Percentiles rank a stretch among this genome's conserved stretches.
phyloP scores from a whole-genome alignment of 352 stramenopile species.

The Globisporangium paddicum region DNA sequence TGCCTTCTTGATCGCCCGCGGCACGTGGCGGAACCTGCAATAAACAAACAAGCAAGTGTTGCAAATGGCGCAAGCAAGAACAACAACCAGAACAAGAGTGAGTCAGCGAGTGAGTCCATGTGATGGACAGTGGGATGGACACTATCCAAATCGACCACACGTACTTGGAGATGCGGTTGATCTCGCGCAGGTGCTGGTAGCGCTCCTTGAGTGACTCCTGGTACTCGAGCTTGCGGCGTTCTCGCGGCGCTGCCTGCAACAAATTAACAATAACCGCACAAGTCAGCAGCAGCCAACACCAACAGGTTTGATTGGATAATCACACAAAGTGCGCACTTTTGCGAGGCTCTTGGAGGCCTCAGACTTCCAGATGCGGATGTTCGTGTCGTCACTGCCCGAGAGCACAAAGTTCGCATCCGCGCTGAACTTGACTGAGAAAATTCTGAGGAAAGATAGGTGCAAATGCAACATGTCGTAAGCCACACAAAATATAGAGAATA shows the following conservation, averaged over 20 bases:
- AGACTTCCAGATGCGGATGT: conserved; percentile 99
- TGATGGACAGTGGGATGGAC: conserved; percentile 1
- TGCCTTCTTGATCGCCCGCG: conserved; percentile 98
- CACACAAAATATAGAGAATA: neutral
- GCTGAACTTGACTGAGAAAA: conserved; percentile 86
- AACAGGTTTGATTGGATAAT: too few species aligned
- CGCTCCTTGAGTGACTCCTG: conserved; percentile 96
- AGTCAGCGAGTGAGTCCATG: neutral
- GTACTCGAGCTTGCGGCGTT: conserved; percentile 94
- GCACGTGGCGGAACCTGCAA: conserved; percentile 91
- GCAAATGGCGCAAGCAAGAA: neutral
- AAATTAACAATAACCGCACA: conserved; percentile 3
- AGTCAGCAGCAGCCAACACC: neutral
- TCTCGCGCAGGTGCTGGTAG: conserved; percentile 92
- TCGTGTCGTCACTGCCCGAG: conserved; percentile 98
- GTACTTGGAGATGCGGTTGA: conserved; percentile 91
- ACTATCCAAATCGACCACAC: conserved; percentile 15
- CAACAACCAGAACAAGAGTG: neutral
- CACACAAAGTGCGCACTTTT: conserved; percentile 40
- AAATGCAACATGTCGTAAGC: neutral
- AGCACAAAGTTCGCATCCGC: conserved; percentile 95
- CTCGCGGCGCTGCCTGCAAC: conserved; percentile 51
- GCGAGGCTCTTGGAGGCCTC: conserved; percentile 93
- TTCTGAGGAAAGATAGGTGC: conserved; percentile 21
- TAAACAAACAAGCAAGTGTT: neutral